These are phyloP conservation scores for Fusarium sp. DNA, from an alignment of 2,329 filamentous ascomycete genomes.

Conservation along the genomic window DNA sequence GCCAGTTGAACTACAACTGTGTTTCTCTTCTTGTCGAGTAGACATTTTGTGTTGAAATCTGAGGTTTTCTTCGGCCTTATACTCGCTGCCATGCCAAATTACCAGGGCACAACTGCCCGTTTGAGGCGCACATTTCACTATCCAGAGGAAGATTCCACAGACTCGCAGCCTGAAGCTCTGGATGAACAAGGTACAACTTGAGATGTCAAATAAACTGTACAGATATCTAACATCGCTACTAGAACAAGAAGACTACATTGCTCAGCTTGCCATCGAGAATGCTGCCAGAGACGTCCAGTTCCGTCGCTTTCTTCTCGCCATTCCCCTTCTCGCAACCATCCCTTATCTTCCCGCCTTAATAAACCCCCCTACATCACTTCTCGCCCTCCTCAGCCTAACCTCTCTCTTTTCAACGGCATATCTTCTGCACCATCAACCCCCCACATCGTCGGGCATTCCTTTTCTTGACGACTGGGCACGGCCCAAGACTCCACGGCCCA, in stretches of 20 bases:
- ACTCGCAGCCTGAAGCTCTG: slow-evolving; percentile 70
- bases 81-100: slow-evolving; percentile 41
- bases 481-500: slow-evolving; percentile 44
- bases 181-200: slow-evolving; percentile 77
- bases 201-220: neutral
- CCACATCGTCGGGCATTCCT: slow-evolving; percentile 66
- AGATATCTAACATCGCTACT: slow-evolving; percentile 21
- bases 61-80: neutral
- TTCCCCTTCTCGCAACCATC: slow-evolving; percentile 69
- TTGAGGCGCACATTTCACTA: slow-evolving; percentile 84
- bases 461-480: slow-evolving; percentile 62
- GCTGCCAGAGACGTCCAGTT: slow-evolving; percentile 69
- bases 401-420: slow-evolving; percentile 74
- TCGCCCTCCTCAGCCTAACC: slow-evolving; percentile 70
- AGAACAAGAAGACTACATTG: slow-evolving; percentile 77
- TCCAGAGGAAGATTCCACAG: slow-evolving; percentile 68
- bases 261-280: slow-evolving; percentile 67
- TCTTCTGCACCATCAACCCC: slow-evolving; percentile 68
- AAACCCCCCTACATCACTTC: slow-evolving; percentile 55
- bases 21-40: neutral
- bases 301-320: slow-evolving; percentile 67
- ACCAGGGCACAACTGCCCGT: slow-evolving; percentile 63
- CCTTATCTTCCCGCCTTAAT: slow-evolving; percentile 63
- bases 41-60: neutral
- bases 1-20: neutral